Conservation (phyloP, 306 rosid species). For the Hippophae tibetana region DNA sequence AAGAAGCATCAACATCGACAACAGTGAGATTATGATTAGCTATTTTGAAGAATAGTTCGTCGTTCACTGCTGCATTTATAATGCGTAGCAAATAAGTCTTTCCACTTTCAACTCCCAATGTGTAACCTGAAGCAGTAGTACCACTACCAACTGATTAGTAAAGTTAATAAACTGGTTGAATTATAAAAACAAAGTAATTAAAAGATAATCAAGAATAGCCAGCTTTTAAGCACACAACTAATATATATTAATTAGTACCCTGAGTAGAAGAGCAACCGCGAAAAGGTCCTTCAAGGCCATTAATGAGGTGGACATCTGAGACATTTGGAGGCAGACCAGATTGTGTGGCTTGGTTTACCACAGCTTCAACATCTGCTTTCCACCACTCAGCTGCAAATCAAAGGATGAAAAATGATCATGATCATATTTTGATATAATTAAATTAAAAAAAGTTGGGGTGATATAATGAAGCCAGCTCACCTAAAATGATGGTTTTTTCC, state of each 20-base stretch:
- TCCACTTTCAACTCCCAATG: slow-evolving; percentile 52
- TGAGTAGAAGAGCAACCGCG: slow-evolving; percentile 39
- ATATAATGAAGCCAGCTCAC: slow-evolving; percentile 12
- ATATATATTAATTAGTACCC: too few relatives aligned
- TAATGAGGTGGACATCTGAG: slow-evolving; percentile 65
- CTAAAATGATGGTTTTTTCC: slow-evolving; percentile 47
- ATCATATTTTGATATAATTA: neutral
- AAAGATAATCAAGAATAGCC: too few relatives aligned
- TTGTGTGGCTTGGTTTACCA: slow-evolving; percentile 32
- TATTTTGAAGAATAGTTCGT: slow-evolving; percentile 69
- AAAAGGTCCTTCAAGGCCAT: slow-evolving; percentile 52
- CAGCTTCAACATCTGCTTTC: slow-evolving; percentile 70
- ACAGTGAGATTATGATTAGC: slow-evolving; percentile 41
- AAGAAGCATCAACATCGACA: slow-evolving; percentile 73
- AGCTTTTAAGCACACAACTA: too few relatives aligned
- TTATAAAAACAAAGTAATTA: neutral
- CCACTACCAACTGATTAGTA: neutral
- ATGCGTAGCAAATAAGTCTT: slow-evolving; percentile 66
- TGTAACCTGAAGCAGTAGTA: slow-evolving; percentile 40
- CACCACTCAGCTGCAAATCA: slow-evolving; percentile 59
- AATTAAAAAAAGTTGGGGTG: neutral
- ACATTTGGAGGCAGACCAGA: slow-evolving; percentile 57
- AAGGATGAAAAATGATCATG: neutral
- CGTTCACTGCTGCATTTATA: slow-evolving; percentile 63
- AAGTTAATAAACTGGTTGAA: too few relatives aligned